These are phyloP conservation scores for Eutypella sp. DNA, from an alignment of 2,329 filamentous ascomycete genomes.

Conservation along the genomic window DNA sequence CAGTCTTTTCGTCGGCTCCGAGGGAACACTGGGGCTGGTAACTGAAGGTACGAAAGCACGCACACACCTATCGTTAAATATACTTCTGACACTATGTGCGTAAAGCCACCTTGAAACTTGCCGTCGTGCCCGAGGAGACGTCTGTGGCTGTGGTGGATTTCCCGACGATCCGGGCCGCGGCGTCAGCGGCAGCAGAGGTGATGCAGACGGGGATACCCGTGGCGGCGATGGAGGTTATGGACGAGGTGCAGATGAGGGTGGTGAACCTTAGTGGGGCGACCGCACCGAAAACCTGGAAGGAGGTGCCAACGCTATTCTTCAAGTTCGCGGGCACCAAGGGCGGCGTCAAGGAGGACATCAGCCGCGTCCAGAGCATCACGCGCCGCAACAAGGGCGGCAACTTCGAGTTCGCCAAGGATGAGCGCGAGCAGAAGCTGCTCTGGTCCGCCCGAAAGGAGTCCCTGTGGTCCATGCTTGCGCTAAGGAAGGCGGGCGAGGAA, in stretches of 20 bases:
- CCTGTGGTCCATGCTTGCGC: constrained; percentile 75
- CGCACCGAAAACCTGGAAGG: constrained; percentile 64
- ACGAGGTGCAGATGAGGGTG: constrained; percentile 81
- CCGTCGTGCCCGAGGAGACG: constrained; percentile 69
- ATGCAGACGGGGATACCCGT: constrained; percentile 70
- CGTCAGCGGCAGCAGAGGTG: constrained; percentile 67
- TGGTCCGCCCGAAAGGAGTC: constrained; percentile 81
- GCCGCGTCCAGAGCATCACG: constrained; percentile 62
- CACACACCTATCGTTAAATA: neutral
- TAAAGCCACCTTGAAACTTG: constrained; percentile 70
- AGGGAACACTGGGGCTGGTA: constrained; percentile 75
- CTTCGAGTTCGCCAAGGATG: constrained; percentile 73
- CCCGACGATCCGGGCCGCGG: constrained; percentile 70
- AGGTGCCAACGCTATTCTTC: constrained; percentile 75
- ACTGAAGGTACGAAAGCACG: constrained; percentile 54
- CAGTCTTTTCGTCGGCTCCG: constrained; percentile 72
- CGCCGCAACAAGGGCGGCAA: constrained; percentile 56
- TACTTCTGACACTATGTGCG: neutral
- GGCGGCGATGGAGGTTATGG: constrained; percentile 80
- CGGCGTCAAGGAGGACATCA: constrained; percentile 74
- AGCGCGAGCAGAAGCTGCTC: constrained; percentile 66
- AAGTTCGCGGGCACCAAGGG: constrained; percentile 77
- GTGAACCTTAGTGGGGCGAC: constrained; percentile 72
- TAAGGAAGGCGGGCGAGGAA: constrained; percentile 61
- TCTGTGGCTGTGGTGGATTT: constrained; percentile 79